phyloP scores from a whole-genome alignment of 352 stramenopile species.

The Paralagenidium karlingii region DNA sequence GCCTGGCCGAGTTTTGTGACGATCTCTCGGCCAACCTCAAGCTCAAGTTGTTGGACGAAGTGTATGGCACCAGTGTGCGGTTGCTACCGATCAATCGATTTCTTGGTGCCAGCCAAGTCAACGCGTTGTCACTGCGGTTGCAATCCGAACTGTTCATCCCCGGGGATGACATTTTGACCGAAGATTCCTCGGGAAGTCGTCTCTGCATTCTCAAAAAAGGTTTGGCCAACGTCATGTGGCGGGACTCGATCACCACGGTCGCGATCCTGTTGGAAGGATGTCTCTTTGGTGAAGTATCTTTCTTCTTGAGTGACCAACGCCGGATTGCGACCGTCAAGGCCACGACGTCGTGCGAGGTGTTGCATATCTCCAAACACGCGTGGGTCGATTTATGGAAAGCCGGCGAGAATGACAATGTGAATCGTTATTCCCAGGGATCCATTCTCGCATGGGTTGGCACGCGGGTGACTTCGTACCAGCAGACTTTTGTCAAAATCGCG shows the following conservation, averaged over 20 bases:
- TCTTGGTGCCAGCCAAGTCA: constrained; percentile 34
- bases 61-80: constrained; percentile 37
- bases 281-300: constrained; percentile 55
- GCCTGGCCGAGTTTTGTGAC: constrained; percentile 58
- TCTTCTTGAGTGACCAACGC: constrained; percentile 46
- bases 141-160: constrained; percentile 63
- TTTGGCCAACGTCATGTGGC: constrained; percentile 38
- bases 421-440: constrained; percentile 35
- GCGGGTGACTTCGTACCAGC: constrained; percentile 26
- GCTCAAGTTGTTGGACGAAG: constrained; percentile 59
- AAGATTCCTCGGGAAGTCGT: constrained; percentile 37
- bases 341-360: constrained; percentile 40
- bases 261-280: constrained; percentile 41
- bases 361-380: constrained; percentile 40
- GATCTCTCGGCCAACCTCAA: constrained; percentile 57
- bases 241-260: constrained; percentile 28
- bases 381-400: constrained; percentile 50
- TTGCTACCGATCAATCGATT: constrained; percentile 40
- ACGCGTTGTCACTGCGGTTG: constrained; percentile 40
- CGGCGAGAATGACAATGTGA: constrained; percentile 11
- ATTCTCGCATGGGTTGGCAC: constrained; percentile 45
- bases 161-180: constrained; percentile 40
- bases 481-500: constrained; percentile 16
- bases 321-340: constrained; percentile 48
- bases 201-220: constrained; percentile 51